phyloP scores from a whole-genome alignment of 2,329 filamentous ascomycete genomes.

The Colletotrichum eremochloae region DNA sequence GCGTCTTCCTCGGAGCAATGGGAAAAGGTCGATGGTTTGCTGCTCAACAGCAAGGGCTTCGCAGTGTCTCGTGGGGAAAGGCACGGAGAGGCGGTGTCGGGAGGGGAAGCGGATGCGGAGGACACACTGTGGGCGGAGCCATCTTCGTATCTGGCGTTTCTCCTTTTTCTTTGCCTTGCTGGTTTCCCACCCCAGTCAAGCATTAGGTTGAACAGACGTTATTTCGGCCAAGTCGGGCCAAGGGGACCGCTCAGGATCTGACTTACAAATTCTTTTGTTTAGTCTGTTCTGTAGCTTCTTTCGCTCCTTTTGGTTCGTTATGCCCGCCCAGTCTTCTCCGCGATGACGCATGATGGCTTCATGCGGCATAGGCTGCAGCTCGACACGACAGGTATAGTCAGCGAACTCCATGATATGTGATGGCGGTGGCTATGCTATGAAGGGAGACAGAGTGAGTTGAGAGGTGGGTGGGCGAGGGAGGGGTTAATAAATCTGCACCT shows the following conservation, averaged over 20 bases:
- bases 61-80: neutral
- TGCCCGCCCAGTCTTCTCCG: constrained; percentile 51
- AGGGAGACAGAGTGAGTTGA: neutral
- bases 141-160: neutral
- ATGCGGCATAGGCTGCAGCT: neutral
- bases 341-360: neutral
- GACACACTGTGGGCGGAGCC: neutral
- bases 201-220: neutral
- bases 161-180: neutral
- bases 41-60: neutral
- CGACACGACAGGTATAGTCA: neutral
- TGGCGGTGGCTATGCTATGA: neutral
- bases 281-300: constrained; percentile 26
- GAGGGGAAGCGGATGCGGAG: neutral
- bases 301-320: constrained; percentile 44
- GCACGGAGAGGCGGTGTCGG: neutral
- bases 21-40: neutral
- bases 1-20: neutral
- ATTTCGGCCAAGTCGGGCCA: neutral
- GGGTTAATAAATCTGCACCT: neutral
- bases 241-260: neutral
- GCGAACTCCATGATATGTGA: neutral
- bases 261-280: constrained; percentile 26
- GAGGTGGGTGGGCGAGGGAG: neutral
- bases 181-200: neutral